phyloP scores from a whole-genome alignment of 805 yeast species.

The Ogataea nonfermentans region DNA sequence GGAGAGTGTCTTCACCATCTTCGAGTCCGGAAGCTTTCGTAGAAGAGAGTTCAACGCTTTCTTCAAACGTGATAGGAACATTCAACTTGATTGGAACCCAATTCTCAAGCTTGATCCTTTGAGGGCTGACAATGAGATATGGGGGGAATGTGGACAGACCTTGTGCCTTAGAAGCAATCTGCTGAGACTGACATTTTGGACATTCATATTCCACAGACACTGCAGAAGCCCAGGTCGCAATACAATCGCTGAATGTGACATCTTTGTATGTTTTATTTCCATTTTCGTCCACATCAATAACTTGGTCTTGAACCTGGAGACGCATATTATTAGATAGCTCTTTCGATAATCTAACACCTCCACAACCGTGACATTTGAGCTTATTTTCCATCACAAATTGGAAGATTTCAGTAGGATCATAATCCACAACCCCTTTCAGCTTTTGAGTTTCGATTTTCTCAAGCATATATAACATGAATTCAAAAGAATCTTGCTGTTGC shows the following conservation, averaged over 20 bases:
- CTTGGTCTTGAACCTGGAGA: slow-evolving; percentile 51
- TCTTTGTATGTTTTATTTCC: slow-evolving; percentile 47
- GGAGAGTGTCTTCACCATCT: slow-evolving; percentile 39
- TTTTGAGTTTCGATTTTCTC: slow-evolving; percentile 57
- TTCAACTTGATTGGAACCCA: slow-evolving; percentile 88
- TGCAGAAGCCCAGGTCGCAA: slow-evolving; percentile 42
- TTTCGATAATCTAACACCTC: slow-evolving; percentile 53
- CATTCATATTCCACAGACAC: slow-evolving; percentile 68
- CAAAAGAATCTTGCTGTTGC: slow-evolving; percentile 95
- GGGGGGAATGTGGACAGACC: slow-evolving; percentile 67
- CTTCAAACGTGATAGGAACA: slow-evolving; percentile 58
- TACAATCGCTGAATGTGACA: slow-evolving; percentile 49
- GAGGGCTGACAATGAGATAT: slow-evolving; percentile 67
- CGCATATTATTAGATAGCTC: slow-evolving; percentile 65
- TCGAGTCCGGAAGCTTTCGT: slow-evolving; percentile 43
- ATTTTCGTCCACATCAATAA: slow-evolving; percentile 38
- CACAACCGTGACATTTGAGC: slow-evolving; percentile 56
- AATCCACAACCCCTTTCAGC: slow-evolving; percentile 30
- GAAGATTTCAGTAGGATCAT: slow-evolving; percentile 52
- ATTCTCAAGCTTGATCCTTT: slow-evolving; percentile 77
- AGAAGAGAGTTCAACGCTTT: slow-evolving; percentile 41
- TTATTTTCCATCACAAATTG: slow-evolving; percentile 66
- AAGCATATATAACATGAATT: slow-evolving; percentile 69
- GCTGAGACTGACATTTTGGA: slow-evolving; percentile 44
- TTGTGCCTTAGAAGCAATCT: slow-evolving; percentile 40